Conservation (phyloP, 169 alveolate species). For the Cryptosporidium canis region DNA sequence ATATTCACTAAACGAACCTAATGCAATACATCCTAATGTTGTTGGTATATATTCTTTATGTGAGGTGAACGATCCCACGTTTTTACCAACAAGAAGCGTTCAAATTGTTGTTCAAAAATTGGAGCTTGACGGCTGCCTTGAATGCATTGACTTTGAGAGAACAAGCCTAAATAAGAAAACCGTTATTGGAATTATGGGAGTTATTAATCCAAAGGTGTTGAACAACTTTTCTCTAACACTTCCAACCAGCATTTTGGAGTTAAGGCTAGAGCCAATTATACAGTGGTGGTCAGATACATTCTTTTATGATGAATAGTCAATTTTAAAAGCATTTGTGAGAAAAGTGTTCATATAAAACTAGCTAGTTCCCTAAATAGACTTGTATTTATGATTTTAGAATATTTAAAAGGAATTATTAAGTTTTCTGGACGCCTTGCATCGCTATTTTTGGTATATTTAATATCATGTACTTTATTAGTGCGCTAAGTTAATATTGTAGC, state of each 20-base stretch:
- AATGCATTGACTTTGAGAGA: constrained; percentile 22
- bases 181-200: constrained; percentile 90
- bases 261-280: constrained; percentile 71
- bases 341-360: no score
- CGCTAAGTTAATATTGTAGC: no score
- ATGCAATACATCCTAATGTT: constrained; percentile 35
- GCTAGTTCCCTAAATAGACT: no score
- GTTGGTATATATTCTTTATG: constrained; percentile 24
- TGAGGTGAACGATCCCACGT: constrained; percentile 79
- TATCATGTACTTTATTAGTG: no score
- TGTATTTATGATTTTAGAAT: no score
- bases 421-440: no score
- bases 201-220: constrained; percentile 94
- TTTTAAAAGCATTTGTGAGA: background rate
- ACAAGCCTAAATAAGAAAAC: constrained; percentile 19
- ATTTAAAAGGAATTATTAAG: no score
- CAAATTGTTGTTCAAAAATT: constrained; percentile 69
- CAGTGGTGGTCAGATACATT: constrained; percentile 60
- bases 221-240: constrained; percentile 85
- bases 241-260: constrained; percentile 89
- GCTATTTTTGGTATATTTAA: no score
- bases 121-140: background rate
- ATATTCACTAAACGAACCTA: constrained; percentile 31
- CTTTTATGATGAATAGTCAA: constrained; percentile 35
- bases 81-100: constrained; percentile 87